These are phyloP conservation scores for Melaleuca quinquenervia DNA, from an alignment of 345 rosid genomes.

Conservation along the genomic window DNA sequence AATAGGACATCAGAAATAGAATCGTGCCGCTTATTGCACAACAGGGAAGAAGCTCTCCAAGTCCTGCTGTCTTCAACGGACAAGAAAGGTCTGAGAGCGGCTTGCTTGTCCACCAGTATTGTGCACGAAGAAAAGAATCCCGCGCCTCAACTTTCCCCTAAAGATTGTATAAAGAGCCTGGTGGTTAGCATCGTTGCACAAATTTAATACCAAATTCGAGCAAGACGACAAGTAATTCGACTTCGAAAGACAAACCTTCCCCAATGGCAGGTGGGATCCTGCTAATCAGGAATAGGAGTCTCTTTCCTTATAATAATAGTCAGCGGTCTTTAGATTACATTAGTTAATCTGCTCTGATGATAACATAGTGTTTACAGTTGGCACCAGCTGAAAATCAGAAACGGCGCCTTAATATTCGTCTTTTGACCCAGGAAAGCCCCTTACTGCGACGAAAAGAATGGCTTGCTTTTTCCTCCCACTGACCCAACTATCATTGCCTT, in stretches of 20 bases:
- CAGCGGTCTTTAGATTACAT: neutral
- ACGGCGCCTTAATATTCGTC: slow-evolving; percentile 10
- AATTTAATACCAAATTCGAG: neutral
- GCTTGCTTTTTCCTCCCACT: neutral
- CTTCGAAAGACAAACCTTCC: neutral
- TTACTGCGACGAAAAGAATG: neutral
- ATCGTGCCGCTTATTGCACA: neutral
- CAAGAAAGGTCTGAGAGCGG: neutral
- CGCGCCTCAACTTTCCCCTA: neutral
- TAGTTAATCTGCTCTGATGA: neutral
- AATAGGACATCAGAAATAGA: neutral
- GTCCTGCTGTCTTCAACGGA: neutral
- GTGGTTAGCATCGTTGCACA: neutral
- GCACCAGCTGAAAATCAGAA: slow-evolving; percentile 14
- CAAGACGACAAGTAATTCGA: neutral
- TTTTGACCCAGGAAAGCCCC: neutral
- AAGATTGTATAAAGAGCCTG: neutral
- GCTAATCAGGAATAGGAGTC: neutral
- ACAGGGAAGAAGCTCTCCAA: neutral
- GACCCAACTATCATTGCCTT: neutral
- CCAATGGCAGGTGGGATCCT: neutral
- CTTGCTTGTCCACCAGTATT: neutral
- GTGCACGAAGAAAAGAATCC: neutral
- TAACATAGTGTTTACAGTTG: neutral
- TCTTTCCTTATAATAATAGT: neutral